These are phyloP conservation scores for Claviceps arundinis DNA, from an alignment of 2,329 filamentous ascomycete species.

Conservation along the genomic window DNA sequence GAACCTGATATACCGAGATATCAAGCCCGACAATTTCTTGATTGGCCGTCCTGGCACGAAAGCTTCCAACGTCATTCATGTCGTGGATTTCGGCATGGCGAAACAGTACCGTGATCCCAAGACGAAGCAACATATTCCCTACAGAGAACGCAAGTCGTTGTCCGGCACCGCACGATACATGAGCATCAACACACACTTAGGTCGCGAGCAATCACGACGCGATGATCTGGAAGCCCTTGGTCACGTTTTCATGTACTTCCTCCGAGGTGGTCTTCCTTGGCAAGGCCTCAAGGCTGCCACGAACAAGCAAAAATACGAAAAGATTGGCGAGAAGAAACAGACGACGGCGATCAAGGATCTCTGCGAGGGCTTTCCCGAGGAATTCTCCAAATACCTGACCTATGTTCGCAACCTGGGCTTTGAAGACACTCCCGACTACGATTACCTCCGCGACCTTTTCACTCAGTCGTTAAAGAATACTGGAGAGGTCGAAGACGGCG, in stretches of 20 bases:
- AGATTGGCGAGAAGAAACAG: constrained; percentile 99
- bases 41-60: constrained; percentile 95
- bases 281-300: constrained; percentile 61
- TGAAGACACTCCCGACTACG: constrained; percentile 96
- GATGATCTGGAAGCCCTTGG: constrained; percentile 86
- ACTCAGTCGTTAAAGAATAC: constrained; percentile 90
- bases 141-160: constrained; percentile 89
- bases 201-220: constrained; percentile 86
- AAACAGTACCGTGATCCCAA: constrained; percentile 99
- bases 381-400: constrained; percentile 94
- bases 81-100: constrained; percentile 98
- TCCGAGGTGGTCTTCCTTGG: constrained; percentile 59
- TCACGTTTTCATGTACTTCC: constrained; percentile 64
- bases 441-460: constrained; percentile 92
- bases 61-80: constrained; percentile 93
- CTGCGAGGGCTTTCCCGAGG: constrained; percentile 89
- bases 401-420: constrained; percentile 97
- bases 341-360: constrained; percentile 94
- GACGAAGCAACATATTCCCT: constrained; percentile 97
- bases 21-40: constrained; percentile 99
- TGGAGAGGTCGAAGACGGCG: constrained; percentile 89
- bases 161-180: constrained; percentile 97
- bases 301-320: constrained; percentile 97
- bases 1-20: constrained; percentile 98
- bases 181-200: constrained; percentile 98